Evolutionary conservation across 208 protist genomes (phyloP).

Genomic region (Phytomonas sp.): DNA sequence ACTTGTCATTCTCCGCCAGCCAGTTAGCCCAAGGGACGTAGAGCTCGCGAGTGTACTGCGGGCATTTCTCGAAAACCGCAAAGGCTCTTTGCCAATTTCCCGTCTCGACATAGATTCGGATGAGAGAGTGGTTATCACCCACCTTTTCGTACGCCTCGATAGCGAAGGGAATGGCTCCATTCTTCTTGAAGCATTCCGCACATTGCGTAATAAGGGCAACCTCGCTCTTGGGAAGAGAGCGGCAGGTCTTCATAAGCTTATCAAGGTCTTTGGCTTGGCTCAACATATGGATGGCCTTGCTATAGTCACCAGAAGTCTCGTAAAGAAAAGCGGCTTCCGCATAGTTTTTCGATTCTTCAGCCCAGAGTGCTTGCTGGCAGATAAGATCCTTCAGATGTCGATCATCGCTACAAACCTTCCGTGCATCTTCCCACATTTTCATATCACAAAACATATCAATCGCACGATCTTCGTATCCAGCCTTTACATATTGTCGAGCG

Average conservation of each 20-base stretch:
- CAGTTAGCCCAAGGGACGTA: slow-evolving; percentile 96
- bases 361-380: slow-evolving; percentile 84
- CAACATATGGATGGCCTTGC: slow-evolving; percentile 85
- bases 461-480: slow-evolving; percentile 55
- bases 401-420: slow-evolving; percentile 84
- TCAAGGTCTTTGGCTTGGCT: slow-evolving; percentile 76
- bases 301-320: slow-evolving; percentile 77
- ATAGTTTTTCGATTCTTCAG: slow-evolving; percentile 90
- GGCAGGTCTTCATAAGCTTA: slow-evolving; percentile 82
- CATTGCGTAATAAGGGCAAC: slow-evolving; percentile 76
- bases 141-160: slow-evolving; percentile 89
- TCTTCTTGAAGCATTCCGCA: slow-evolving; percentile 79
- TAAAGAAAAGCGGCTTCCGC: slow-evolving; percentile 85
- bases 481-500: slow-evolving; percentile 80
- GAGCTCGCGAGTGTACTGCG: slow-evolving; percentile 80
- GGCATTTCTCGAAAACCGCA: slow-evolving; percentile 69
- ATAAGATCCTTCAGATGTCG: slow-evolving; percentile 87
- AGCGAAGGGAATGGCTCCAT: slow-evolving; percentile 66
- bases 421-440: slow-evolving; percentile 91
- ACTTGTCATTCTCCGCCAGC: slow-evolving; percentile 91
- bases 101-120: slow-evolving; percentile 84
- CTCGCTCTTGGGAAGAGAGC: slow-evolving; percentile 75
- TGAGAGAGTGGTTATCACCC: slow-evolving; percentile 76
- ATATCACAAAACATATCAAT: slow-evolving; percentile 95
- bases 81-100: slow-evolving; percentile 90